Evolutionary conservation across 305 asterid species (phyloP), one percentile per base, ranked within the genome.

Genomic region (Euphrasia arctica): DNA sequence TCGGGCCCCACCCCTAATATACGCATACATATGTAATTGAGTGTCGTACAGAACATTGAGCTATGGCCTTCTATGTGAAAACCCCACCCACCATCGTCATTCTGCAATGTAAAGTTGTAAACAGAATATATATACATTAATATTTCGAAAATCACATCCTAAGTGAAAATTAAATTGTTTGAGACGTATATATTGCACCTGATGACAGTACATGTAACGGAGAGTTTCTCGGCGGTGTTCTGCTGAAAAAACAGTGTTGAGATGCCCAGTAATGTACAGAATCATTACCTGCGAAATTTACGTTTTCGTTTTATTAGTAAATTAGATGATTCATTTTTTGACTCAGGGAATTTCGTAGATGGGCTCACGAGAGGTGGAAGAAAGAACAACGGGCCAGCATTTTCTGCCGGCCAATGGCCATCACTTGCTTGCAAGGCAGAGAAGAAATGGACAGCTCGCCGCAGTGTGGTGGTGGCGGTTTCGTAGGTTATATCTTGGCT

Each of bases 351-450:
- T 11, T 34, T 39, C 11, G 22, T 4, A 7, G 11, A 9, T 10
- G 1, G 13, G 62, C 75, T 76, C 1, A 91, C 98, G 80, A 91
- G 14, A 56, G 98, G 98, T 22, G 95, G 98, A 66, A 91, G 92
- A 74, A 83, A 91, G 83, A 76, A 91, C 54, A 89, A 57, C n/a
- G 97, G 95, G 12, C 98, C 97, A 0, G 95, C 91, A 50, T 83
- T 91, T 82, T 87, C 97, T 0, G 97, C 95, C 0, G 98, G 95
- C 97, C 98, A 91, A 63, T 91, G 97, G 29, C 98, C 98, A 54
- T 91, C 98, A 42, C 64, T 73, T 11, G 95, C 96, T 75, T 91
- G 98, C 80, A 89, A 74, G 39, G 97, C 97, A 2, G 95, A 82
- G 63, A 82, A 89, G 80, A 91, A 87, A 39, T 74, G 72, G 31